A percentile compares a stretch with the other conserved stretches of the same genome.
Evolutionary conservation across 176 grass and related monocot genomes (phyloP).

Genomic region (Musa itinerans): DNA sequence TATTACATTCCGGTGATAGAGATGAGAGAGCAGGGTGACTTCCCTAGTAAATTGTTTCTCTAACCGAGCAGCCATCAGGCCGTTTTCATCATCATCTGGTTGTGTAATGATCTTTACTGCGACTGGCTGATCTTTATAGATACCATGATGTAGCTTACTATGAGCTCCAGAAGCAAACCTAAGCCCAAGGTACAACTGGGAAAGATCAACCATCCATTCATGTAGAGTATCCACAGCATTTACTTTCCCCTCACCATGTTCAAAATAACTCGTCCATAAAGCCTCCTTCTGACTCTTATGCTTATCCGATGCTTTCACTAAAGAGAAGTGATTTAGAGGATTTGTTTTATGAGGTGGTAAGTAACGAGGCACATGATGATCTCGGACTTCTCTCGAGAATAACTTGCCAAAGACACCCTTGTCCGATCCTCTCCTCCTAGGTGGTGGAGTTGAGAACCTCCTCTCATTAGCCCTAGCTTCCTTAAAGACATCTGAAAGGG

Average conservation of each 20-base stretch:
- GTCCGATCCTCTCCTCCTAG: not conserved
- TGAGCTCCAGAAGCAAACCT: conserved; percentile 1
- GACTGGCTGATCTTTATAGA: not conserved
- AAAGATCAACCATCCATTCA: conserved; percentile 2
- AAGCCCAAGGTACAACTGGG: not conserved
- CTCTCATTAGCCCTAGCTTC: not conserved
- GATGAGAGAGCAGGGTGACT: not conserved
- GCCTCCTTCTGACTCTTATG: not conserved
- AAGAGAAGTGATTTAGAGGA: not conserved
- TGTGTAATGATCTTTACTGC: conserved; percentile 2
- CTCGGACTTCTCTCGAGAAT: not conserved
- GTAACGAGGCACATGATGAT: not conserved
- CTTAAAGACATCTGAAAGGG: not conserved
- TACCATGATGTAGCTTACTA: not conserved
- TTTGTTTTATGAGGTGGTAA: not conserved
- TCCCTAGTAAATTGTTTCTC: not conserved
- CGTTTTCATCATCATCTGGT: not conserved
- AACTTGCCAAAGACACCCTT: not conserved
- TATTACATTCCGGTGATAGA: not conserved
- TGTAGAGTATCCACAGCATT: not conserved
- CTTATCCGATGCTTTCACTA: not conserved
- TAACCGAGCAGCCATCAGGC: not conserved
- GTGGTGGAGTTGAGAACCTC: conserved; percentile 1
- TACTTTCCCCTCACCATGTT: not conserved
- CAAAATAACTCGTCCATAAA: not conserved